Conservation (phyloP, 2,329 filamentous ascomycete species). For the Penicillium frequentans region DNA sequence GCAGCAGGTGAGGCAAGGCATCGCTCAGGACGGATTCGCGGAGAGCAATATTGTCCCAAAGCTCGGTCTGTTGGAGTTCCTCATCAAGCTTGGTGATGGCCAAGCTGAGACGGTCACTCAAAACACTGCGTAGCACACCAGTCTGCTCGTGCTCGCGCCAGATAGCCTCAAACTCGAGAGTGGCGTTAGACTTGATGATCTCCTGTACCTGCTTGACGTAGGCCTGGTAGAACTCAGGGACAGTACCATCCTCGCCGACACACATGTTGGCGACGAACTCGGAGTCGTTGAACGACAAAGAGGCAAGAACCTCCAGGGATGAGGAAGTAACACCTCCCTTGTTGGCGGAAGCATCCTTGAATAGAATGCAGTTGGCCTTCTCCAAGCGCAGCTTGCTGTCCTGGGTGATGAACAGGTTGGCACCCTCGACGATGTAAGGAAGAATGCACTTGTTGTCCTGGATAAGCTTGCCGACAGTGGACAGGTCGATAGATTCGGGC, state of each 20-base stretch:
- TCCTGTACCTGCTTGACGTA: conserved; percentile 92
- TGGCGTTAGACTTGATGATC: conserved; percentile 86
- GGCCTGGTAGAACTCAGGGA: conserved; percentile 85
- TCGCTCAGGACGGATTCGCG: conserved; percentile 77
- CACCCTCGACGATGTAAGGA: conserved; percentile 95
- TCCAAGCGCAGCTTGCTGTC: conserved; percentile 95
- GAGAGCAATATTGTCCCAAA: conserved; percentile 83
- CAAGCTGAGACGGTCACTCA: conserved; percentile 85
- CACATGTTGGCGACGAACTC: conserved; percentile 95
- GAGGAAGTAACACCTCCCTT: conserved; percentile 98
- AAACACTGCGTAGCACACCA: conserved; percentile 74
- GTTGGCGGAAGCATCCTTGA: conserved; percentile 98
- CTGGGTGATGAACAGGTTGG: conserved; percentile 98
- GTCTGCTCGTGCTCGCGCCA: conserved; percentile 91
- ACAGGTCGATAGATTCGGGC: conserved; percentile 93
- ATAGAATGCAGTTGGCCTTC: conserved; percentile 89
- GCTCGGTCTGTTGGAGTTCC: conserved; percentile 86
- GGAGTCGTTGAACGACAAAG: conserved; percentile 87
- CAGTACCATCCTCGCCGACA: conserved; percentile 70
- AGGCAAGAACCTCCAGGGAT: conserved; percentile 91
- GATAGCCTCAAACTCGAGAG: conserved; percentile 95
- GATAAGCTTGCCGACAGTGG: conserved; percentile 83
- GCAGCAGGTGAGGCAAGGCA: conserved; percentile 78
- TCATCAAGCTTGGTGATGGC: conserved; percentile 97
- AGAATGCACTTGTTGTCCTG: conserved; percentile 82